Evolutionary conservation across 2,329 filamentous ascomycete species (phyloP), one percentile per base, ranked within the genome.

Genomic region (Colletotrichum sublineola): DNA sequence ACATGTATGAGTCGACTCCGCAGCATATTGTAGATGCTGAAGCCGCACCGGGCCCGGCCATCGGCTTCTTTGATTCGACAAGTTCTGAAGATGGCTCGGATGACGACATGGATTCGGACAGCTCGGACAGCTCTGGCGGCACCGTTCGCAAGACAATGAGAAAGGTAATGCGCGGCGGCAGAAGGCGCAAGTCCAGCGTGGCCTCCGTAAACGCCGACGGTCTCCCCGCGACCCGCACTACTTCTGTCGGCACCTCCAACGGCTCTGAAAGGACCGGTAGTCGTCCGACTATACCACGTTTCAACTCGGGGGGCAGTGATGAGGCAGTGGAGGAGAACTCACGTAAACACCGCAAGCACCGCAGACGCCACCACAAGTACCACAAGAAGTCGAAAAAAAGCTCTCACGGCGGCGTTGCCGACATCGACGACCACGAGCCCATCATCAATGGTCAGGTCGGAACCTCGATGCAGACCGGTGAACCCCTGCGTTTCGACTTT

Each of bases 1-100:
- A 97, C 83, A 91, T 97, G 85, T 97, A 97, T 77, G 93, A 95
- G 81, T 96, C 94, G 75, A 97, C 94, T 6, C 95, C 95, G 12
- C 95, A 97, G 82, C 92, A 95, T 77, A 93, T 97, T 73, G 96
- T 98, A 74, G 95, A 98, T 76, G 94, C 96, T 77, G 95, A 97
- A 80, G 92, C 94, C 0, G 92, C 94, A 57, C 95, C 95, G 31
- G 95, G 95, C 75, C 92, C 96, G 0, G 88, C 95, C 15, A 93
- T 93, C 24, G 93, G 93, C 42, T 94, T 96, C 82, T 88, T 97
- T 78, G 93, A 96, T 75, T 90, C 91, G 0, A 93, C 92, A 3
- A 88, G 85, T 75, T 88, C 86, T 1, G 86, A 89, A 40, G 83
- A 84, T 63, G 85, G 84, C 68, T 87, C 87, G 15, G 90, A 88